Evolutionary conservation across 495 filamentous ascomycete genomes (phyloP).

Genomic region (Apiosordaria backusii): DNA sequence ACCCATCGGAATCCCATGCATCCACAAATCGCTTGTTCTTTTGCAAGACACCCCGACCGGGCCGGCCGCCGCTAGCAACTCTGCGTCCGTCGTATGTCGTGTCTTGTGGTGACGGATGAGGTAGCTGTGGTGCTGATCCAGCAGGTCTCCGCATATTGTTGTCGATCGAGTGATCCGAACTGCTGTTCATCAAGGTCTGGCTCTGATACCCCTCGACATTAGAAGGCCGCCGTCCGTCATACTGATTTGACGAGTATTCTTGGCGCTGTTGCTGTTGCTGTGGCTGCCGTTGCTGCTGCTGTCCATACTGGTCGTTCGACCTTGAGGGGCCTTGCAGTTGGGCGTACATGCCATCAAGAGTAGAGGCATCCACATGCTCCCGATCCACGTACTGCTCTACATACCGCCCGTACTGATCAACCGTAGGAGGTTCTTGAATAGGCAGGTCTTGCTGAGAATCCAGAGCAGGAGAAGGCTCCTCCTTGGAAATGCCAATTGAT

Average conservation of each 20-base stretch:
- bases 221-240: conserved; percentile 26
- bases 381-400: conserved; percentile 31
- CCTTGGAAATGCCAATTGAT: conserved; percentile 50
- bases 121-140: conserved; percentile 35
- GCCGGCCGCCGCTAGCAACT: conserved; percentile 20
- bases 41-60: conserved; percentile 58
- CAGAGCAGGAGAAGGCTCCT: conserved; percentile 35
- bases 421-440: conserved; percentile 45
- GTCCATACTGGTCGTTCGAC: conserved; percentile 18
- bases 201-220: conserved; percentile 39
- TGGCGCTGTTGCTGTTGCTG: conserved; percentile 16
- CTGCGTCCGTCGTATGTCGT: conserved; percentile 23
- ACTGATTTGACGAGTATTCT: conserved; percentile 27
- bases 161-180: conserved; percentile 48
- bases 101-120: conserved; percentile 29
- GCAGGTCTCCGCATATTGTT: conserved; percentile 31
- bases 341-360: conserved; percentile 42
- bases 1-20: conserved; percentile 76
- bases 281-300: conserved; percentile 1
- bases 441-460: conserved; percentile 46
- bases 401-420: conserved; percentile 40
- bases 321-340: conserved; percentile 33
- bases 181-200: conserved; percentile 44
- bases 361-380: conserved; percentile 32
- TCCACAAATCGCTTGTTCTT: conserved; percentile 87